Conservation (phyloP, 148 eudicot genomes). For the Camellia granthamiana region DNA sequence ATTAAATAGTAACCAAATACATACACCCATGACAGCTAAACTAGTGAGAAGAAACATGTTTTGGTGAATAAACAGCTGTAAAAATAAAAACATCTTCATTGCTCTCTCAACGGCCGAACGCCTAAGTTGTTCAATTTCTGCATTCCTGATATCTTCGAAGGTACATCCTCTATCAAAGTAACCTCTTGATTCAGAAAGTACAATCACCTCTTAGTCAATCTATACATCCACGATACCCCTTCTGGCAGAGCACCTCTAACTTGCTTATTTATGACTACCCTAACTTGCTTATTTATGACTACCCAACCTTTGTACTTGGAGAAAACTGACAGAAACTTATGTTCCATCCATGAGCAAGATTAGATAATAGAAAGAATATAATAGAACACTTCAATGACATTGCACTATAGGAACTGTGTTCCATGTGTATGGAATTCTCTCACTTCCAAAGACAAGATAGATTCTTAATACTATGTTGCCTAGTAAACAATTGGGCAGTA, state of each 20-base stretch:
- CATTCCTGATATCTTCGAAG: neutral
- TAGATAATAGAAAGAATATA: too few relatives aligned
- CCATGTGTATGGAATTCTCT: too few relatives aligned
- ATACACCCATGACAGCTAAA: neutral
- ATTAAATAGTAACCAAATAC: neutral
- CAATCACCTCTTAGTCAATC: neutral
- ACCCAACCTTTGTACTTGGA: neutral
- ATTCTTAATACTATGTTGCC: too few relatives aligned
- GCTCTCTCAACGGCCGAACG: too few relatives aligned
- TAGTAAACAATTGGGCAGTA: too few relatives aligned
- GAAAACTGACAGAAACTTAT: too few relatives aligned
- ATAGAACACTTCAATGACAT: too few relatives aligned
- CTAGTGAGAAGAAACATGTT: neutral
- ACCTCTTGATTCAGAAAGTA: neutral
- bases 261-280: too few relatives aligned
- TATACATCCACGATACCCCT: neutral
- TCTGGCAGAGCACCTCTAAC: neutral
- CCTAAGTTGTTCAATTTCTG: neutral
- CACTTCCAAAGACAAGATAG: too few relatives aligned
- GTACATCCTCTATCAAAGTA: neutral
- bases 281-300: neutral
- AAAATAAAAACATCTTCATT: too few relatives aligned
- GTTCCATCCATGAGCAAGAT: too few relatives aligned
- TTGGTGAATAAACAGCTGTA: neutral
- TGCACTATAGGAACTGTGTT: too few relatives aligned